These are phyloP conservation scores for Tripterygium wilfordii DNA, from an alignment of 177 flowering plant species.

Conservation along the genomic window DNA sequence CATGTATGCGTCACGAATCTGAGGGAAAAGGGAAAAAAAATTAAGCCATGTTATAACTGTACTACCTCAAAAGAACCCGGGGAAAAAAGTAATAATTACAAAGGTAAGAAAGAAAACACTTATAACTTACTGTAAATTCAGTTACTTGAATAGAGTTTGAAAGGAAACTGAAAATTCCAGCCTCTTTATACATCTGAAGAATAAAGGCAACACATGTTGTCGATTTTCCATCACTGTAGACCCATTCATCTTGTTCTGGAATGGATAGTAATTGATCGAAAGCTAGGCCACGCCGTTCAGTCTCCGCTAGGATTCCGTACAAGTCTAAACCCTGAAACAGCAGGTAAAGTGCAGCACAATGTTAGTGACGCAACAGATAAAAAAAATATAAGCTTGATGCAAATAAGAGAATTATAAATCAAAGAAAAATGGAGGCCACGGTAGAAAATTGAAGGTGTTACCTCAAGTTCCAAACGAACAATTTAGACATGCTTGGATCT, in stretches of 20 bases:
- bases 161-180: slow-evolving; percentile 77
- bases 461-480: too few species aligned
- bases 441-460: too few species aligned
- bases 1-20: slow-evolving; percentile 98
- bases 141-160: slow-evolving; percentile 84
- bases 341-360: too few species aligned
- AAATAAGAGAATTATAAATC: not conserved
- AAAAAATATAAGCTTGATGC: not conserved
- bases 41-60: slow-evolving; percentile 9
- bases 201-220: slow-evolving; percentile 97
- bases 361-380: slow-evolving; percentile 2
- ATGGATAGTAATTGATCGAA: slow-evolving; percentile 85
- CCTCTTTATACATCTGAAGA: slow-evolving; percentile 91
- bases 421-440: too few species aligned
- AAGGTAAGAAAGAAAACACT: not conserved
- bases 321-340: slow-evolving; percentile 79
- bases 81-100: not conserved
- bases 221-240: slow-evolving; percentile 97
- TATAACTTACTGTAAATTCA: slow-evolving; percentile 81
- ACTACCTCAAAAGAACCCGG: not conserved
- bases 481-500: too few species aligned
- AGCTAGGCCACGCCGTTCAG: slow-evolving; percentile 67
- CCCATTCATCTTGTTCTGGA: slow-evolving; percentile 98
- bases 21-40: slow-evolving; percentile 7
- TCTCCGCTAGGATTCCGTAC: slow-evolving; percentile 66